phyloP scores from a whole-genome alignment of 2,329 filamentous ascomycete species.

The Fusarium phyllophilum region DNA sequence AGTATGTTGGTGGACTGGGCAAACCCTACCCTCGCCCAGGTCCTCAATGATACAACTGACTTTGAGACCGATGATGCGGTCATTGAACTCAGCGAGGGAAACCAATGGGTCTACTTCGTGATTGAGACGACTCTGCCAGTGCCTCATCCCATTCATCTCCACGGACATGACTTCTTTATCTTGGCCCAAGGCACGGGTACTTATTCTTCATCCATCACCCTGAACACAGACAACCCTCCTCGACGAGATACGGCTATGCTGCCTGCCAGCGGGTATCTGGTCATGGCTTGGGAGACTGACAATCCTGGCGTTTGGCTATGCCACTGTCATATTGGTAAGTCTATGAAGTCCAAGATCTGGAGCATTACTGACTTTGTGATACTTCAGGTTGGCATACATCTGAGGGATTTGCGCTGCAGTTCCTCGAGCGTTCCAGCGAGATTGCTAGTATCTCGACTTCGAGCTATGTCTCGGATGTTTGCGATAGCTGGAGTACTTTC shows the following conservation, averaged over 20 bases:
- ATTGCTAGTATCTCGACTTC: not conserved
- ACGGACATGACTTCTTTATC: constrained; percentile 50
- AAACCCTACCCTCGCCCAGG: constrained; percentile 1
- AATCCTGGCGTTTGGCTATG: constrained; percentile 63
- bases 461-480: constrained; percentile 15
- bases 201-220: constrained; percentile 1
- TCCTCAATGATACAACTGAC: not conserved
- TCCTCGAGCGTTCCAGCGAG: constrained; percentile 6
- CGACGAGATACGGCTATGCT: constrained; percentile 64
- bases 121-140: constrained; percentile 38
- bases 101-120: constrained; percentile 47
- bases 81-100: constrained; percentile 41
- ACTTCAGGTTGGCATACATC: not conserved
- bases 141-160: constrained; percentile 51
- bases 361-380: not conserved
- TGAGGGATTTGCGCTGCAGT: constrained; percentile 8
- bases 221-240: constrained; percentile 55
- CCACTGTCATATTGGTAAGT: constrained; percentile 58
- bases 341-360: rapidly evolving
- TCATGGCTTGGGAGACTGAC: constrained; percentile 60
- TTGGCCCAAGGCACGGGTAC: constrained; percentile 39
- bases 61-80: constrained; percentile 32
- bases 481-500: constrained; percentile 1
- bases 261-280: constrained; percentile 55
- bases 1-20: constrained; percentile 15